Base-by-base conservation (phyloP, 2,329 filamentous ascomycete species). In the Diplodia scrobiculata region DNA sequence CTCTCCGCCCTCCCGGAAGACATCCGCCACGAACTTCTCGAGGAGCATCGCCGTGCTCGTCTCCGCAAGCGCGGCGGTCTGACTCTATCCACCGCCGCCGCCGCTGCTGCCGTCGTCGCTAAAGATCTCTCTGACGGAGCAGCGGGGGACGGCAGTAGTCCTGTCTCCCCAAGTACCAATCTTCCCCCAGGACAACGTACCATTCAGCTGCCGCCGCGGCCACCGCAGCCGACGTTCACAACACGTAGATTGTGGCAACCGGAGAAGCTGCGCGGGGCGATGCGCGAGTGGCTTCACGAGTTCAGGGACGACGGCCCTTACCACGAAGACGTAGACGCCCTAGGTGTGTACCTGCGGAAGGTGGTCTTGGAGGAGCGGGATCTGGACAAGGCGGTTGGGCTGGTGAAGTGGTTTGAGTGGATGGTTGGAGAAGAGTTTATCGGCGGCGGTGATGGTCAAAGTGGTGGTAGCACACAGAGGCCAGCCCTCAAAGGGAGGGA, bases 1-100 rank as follows among this genome's bases (percentile, higher is more conserved):
- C 86, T 98, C 2, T 87, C 89, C 0, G 92, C 92, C 17, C 81
- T 98, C 0, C 94, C 94, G 0, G 88, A 90, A 69, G 91, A 96
- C 54, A 85, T 96, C 54, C 87, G 91, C 13, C 82, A 80, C 17
- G 93, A 98, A 77, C 84, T 98, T 6, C 77, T 97, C 1, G 87
- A 86, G 21, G 91, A 96, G 71, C 88, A 93, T 72, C 84, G 83
- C 38, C 84, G 84, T 21, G 77, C 79, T 21, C 86, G 83, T n/a
- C 80, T 89, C 66, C 50, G 62, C 29, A 63, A 58, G 36, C 62
- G 47, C 41, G 54, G 48, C 5, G 54, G 60, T 3, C 36, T 66
- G 13, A 32, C 41, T 13, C 51, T 64, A 4, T 41, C 67, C 5
- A 10, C 29, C 14, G 13, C 41, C 27, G 10, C 45, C 11, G 14